Evolutionary conservation across 352 stramenopile genomes (phyloP).

Genomic region (Phytophthora tentaculata): DNA sequence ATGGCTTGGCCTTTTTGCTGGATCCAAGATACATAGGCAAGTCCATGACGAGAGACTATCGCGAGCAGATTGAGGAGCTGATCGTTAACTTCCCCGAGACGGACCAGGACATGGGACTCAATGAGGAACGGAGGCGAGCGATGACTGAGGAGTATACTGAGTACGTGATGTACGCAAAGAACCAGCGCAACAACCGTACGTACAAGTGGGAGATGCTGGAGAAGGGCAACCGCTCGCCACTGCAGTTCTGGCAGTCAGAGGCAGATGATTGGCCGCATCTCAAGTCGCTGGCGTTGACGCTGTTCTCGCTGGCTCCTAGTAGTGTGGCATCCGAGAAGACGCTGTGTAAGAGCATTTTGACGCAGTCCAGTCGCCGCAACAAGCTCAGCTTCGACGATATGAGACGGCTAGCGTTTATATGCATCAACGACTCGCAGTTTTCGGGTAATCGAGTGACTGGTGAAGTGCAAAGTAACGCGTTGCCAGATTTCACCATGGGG

Average conservation of each 20-base stretch:
- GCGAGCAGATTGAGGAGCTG: conserved; percentile 83
- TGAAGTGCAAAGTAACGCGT: conserved; percentile 59
- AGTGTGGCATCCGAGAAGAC: conserved; percentile 78
- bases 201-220: conserved; percentile 90
- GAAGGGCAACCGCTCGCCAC: conserved; percentile 74
- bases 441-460: conserved; percentile 47
- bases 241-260: conserved; percentile 85
- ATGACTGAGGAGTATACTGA: conserved; percentile 81
- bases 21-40: conserved; percentile 85
- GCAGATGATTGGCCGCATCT: conserved; percentile 82
- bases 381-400: conserved; percentile 80
- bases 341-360: conserved; percentile 67
- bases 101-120: conserved; percentile 65
- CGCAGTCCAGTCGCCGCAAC: conserved; percentile 73
- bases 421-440: conserved; percentile 85
- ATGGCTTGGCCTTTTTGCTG: conserved; percentile 75
- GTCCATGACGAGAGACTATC: conserved; percentile 83
- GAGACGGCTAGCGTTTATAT: conserved; percentile 79
- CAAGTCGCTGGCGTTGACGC: conserved; percentile 72
- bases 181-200: conserved; percentile 76
- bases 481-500: conserved; percentile 77
- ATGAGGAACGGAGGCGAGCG: conserved; percentile 71
- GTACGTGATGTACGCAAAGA: conserved; percentile 86
- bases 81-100: conserved; percentile 85
- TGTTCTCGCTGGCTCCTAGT: conserved; percentile 80